Evolutionary conservation across 331 rosid species (phyloP).

Genomic region (Acacia pycnantha): DNA sequence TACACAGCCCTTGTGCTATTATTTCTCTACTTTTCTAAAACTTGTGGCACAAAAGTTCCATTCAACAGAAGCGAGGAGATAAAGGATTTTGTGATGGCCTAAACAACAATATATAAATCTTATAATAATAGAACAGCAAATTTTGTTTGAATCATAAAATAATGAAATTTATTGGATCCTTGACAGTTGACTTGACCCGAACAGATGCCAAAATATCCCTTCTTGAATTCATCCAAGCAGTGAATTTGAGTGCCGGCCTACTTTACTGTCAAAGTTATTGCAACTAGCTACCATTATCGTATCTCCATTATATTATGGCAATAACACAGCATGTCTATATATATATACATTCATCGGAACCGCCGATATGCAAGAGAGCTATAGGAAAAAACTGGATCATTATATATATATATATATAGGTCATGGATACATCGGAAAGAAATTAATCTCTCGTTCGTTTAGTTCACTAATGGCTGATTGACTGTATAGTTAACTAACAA

Average conservation of each 20-base stretch:
- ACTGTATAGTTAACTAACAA: neutral
- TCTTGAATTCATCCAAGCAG: constrained; percentile 13
- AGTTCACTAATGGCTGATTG: no score
- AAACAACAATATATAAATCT: neutral
- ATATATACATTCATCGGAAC: no score
- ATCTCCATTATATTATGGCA: neutral
- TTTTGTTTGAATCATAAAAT: neutral
- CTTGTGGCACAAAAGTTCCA: neutral
- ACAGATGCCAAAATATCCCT: constrained; percentile 15
- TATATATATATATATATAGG: neutral
- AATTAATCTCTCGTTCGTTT: no score
- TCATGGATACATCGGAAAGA: constrained; percentile 19
- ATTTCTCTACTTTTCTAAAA: neutral
- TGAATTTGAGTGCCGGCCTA: constrained; percentile 18
- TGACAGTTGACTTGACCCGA: constrained; percentile 20
- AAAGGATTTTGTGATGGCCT: neutral
- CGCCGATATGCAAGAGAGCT: no score
- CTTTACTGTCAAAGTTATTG: constrained; percentile 31
- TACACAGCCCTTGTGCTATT: neutral
- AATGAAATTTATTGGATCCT: neutral
- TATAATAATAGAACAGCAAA: neutral
- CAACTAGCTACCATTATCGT: neutral
- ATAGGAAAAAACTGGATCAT: no score
- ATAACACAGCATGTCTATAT: no score
- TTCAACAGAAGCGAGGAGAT: neutral